Evolutionary conservation across 169 alveolate species (phyloP), one percentile per base, ranked within the genome.

Genomic region (Amoebophrya sp.): DNA sequence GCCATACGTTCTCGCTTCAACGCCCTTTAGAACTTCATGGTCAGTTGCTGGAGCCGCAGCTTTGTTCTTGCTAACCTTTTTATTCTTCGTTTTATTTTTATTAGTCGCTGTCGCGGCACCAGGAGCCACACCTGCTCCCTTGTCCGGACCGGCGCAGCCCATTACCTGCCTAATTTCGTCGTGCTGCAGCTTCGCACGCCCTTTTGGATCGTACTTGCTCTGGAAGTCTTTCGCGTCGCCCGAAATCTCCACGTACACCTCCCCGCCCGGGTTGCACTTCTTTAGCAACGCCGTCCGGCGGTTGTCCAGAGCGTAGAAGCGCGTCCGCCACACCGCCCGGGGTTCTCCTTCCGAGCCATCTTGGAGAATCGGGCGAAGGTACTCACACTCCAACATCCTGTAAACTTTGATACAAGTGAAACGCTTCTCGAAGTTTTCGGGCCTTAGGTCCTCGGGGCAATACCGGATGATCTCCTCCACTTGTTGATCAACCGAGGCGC

Each of bases 381-480:
- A 66, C 18, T 66, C 83, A 25, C 83, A 66, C 38, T 66, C 83
- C 83, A 7, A 2, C 83, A 2, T 7, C 35, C 18, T 66, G 83
- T 66, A 66, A 2, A 66, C 83, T 2, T 66, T 66, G 7, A 66
- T 2, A 0, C 18, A 25, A 2, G 1, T 66, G 83, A 7, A 66
- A 2, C 83, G 83, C 83, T 66, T 66, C 83, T 66, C 83, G 83
- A 66, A 66, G 83, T 66, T 66, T 66, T 66, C 83, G 10, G 83
- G 83, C 0, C 18, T 25, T 25, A 66, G 83, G 32, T 7, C 32
- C 29, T 66, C 32, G 32, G 83, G 83, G 32, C 83, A 7, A 25
- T 25, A 25, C 83, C 7, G 32, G 35, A 66, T 66, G 35, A 66
- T 3, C 32, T 66, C 83, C 38, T 66, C 35, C 38, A 3, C 83